These are phyloP conservation scores for Russula lepida DNA, from an alignment of 768 basidiomycete species.

Conservation along the genomic window DNA sequence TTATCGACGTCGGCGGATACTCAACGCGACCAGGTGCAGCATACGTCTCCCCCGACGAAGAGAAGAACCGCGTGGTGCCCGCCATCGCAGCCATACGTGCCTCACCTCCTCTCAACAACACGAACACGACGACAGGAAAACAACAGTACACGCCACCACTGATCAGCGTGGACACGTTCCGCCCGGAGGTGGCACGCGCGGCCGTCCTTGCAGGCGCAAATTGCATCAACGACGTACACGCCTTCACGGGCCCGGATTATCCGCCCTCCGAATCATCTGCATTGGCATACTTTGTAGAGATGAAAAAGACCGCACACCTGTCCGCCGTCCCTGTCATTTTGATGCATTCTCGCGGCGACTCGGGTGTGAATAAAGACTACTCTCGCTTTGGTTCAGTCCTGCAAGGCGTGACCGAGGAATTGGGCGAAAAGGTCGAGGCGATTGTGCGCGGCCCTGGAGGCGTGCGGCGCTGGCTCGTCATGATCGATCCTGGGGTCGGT, in stretches of 20 bases:
- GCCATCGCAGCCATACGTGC: slow-evolving; percentile 52
- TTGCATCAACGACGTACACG: slow-evolving; percentile 90
- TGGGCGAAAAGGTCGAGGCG: slow-evolving; percentile 55
- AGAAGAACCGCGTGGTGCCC: slow-evolving; percentile 64
- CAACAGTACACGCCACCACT: slow-evolving; percentile 43
- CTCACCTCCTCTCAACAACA: slow-evolving; percentile 11
- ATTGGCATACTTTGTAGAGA: slow-evolving; percentile 39
- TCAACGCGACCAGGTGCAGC: slow-evolving; percentile 80
- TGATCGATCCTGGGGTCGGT: slow-evolving; percentile 88
- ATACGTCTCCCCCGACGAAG: slow-evolving; percentile 59
- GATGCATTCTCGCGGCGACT: slow-evolving; percentile 92
- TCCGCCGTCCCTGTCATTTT: slow-evolving; percentile 73
- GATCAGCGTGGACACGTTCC: slow-evolving; percentile 85
- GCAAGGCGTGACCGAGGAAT: slow-evolving; percentile 59
- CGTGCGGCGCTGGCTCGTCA: slow-evolving; percentile 77
- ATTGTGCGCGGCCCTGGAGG: slow-evolving; percentile 64
- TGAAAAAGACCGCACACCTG: slow-evolving; percentile 59
- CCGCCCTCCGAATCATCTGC: slow-evolving; percentile 31
- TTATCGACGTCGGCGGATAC: slow-evolving; percentile 91
- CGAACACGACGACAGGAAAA: background rate
- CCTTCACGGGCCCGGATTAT: slow-evolving; percentile 57
- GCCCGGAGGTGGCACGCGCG: slow-evolving; percentile 66
- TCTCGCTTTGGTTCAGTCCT: slow-evolving; percentile 41
- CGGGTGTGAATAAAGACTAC: slow-evolving; percentile 65
- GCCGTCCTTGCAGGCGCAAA: slow-evolving; percentile 79